Percentiles rank a stretch among this genome's conserved stretches.
Evolutionary conservation across 75 land plant species (phyloP).

Genomic region (Cunninghamia lanceolata): DNA sequence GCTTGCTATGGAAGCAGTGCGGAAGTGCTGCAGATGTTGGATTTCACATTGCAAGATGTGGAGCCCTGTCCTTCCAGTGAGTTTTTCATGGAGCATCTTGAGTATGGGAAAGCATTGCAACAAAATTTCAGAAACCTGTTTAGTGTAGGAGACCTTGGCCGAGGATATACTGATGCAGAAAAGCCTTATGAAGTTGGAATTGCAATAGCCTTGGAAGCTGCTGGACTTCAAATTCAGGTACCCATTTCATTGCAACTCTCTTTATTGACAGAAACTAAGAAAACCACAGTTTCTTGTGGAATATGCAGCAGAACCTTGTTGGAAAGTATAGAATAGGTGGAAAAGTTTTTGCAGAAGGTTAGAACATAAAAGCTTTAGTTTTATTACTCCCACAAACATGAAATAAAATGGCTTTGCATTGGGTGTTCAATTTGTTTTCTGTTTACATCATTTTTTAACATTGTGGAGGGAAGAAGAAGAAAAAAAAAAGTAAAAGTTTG

Average conservation of each 20-base stretch:
- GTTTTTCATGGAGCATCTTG: background rate
- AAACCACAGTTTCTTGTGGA: background rate
- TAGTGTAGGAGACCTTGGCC: background rate
- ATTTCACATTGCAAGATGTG: background rate
- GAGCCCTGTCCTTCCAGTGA: background rate
- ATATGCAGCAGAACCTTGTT: background rate
- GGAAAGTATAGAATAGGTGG: background rate
- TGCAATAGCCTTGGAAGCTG: background rate
- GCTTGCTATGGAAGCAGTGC: background rate
- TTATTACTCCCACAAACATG: background rate
- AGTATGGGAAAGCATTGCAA: background rate
- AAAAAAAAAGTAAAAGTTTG: too few relatives aligned
- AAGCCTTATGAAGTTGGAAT: slow-evolving; percentile 1
- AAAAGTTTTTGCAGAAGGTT: background rate
- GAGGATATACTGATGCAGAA: background rate
- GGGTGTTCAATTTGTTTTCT: background rate
- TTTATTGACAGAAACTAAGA: background rate
- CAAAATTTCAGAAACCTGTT: background rate
- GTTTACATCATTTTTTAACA: background rate
- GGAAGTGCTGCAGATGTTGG: background rate
- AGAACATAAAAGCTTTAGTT: too few relatives aligned
- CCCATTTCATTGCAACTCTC: background rate
- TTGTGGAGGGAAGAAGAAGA: too few relatives aligned
- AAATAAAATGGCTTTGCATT: background rate
- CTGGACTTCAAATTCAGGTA: slow-evolving; percentile 6